Evolutionary conservation across 2,329 filamentous ascomycete species (phyloP), one percentile per base, ranked within the genome.

Genomic region (Colletotrichum tropicale): DNA sequence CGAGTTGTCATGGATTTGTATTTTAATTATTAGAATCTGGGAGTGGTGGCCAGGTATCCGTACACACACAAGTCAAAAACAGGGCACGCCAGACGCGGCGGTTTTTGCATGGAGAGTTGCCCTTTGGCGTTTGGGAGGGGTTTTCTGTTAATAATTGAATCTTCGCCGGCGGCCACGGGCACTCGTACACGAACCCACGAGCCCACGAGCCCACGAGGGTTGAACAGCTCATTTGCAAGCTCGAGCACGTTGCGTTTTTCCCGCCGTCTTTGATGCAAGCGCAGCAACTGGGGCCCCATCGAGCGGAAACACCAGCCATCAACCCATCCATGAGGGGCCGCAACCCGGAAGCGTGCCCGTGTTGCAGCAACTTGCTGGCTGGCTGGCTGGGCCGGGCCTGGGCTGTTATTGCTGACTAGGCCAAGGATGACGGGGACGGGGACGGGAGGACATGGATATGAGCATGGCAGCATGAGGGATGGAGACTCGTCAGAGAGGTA

Each of bases 131-230:
- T 34, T 21, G 43, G n/a, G 43, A 52, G 43, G 43, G 43, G 43
- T 68, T 75, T 75, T 75, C 73, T 75, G 70, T 75, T 76, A 76
- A 76, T 76, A 76, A 76, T 74, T 69, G 65, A 76, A 68, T 74
- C 64, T 43, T 73, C 64, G 69, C 73, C 73, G 70, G 70, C 73
- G 73, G 74, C 74, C 74, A 76, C 64, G 70, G 24, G 43, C 66
- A 69, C 66, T 34, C 21, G 26, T 34, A 69, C 55, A 28, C 26
- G 26, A 28, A 38, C 24, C 56, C 16, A 65, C 18, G 61, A 26
- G 30, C 24, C 56, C 16, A 65, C 18, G 61, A 26, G 30, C 55
- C 56, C 38, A 55, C 26, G 67, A 68, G 66, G 66, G 28, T 56
- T 34, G 48, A 34, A 55, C 26, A 24, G 28, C n/a, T 26, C 43